These are phyloP conservation scores for Ceraceosorus guamensis DNA, from an alignment of 1,284 basidiomycete genomes.

Conservation along the genomic window DNA sequence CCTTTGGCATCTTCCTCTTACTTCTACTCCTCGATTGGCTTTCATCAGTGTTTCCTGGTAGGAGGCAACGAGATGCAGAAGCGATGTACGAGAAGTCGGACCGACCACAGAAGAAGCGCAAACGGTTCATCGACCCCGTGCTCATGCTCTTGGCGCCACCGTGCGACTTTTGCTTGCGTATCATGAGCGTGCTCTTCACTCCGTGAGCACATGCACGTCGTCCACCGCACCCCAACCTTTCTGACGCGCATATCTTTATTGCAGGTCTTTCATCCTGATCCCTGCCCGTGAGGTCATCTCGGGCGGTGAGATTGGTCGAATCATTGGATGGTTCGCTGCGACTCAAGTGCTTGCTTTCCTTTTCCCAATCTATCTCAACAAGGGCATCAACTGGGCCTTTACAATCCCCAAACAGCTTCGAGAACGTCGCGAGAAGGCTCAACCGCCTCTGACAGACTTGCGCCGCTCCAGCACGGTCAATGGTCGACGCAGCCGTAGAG, in stretches of 20 bases:
- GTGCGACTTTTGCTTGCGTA: constrained; percentile 34
- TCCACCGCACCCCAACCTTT: neutral
- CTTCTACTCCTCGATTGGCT: constrained; percentile 27
- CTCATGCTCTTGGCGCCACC: constrained; percentile 29
- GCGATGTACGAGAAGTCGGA: neutral
- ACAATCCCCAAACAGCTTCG: constrained; percentile 1
- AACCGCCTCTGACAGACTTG: neutral
- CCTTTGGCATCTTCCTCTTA: constrained; percentile 21
- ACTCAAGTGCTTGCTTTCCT: constrained; percentile 25
- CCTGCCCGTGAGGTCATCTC: constrained; percentile 33
- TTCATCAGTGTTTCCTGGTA: constrained; percentile 17
- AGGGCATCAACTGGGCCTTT: constrained; percentile 7
- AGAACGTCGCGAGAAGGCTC: neutral
- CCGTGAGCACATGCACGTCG: neutral
- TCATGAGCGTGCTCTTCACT: constrained; percentile 20
- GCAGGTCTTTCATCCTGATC: constrained; percentile 30
- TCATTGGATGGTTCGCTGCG: constrained; percentile 31
- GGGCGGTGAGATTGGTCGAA: constrained; percentile 30
- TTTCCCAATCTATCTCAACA: constrained; percentile 24
- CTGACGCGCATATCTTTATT: neutral
- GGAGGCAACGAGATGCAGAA: neutral
- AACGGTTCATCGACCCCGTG: constrained; percentile 17
- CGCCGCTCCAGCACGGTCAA: neutral
- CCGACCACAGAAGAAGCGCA: neutral
- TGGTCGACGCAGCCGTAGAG: neutral